Conservation (phyloP, 306 rosid species). For the Spatholobus suberectus region DNA sequence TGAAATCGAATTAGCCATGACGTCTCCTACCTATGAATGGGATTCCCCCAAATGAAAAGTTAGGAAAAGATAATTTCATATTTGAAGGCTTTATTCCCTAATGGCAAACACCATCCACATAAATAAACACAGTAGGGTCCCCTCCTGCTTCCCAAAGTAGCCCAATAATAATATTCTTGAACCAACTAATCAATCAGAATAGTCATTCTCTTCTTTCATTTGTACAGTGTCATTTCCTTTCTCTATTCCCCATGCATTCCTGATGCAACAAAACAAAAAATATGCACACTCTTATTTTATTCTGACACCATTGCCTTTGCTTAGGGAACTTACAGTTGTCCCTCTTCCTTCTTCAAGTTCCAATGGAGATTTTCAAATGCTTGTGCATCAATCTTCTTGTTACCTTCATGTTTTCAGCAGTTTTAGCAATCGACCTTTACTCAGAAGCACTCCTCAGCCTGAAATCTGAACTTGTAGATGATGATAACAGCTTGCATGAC, state of each 20-base stretch:
- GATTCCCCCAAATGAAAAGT: constrained; percentile 63
- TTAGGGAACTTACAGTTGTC: constrained; percentile 54
- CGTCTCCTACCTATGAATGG: constrained; percentile 51
- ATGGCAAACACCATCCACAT: constrained; percentile 75
- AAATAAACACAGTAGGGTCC: constrained; percentile 66
- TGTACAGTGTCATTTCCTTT: constrained; percentile 53
- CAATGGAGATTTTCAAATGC: constrained; percentile 76
- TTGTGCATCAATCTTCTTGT: constrained; percentile 52
- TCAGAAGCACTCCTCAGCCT: constrained; percentile 82
- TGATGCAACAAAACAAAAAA: constrained; percentile 51
- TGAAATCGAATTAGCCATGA: constrained; percentile 49
- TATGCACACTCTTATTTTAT: constrained; percentile 33
- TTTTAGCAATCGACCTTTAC: constrained; percentile 64
- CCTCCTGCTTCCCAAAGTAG: constrained; percentile 58
- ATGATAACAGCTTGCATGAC: constrained; percentile 59
- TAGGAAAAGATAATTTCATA: constrained; percentile 44
- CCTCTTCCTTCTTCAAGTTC: constrained; percentile 57
- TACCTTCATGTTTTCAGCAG: constrained; percentile 49
- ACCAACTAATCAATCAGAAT: constrained; percentile 49
- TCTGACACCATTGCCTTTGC: constrained; percentile 53
- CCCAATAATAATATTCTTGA: constrained; percentile 54
- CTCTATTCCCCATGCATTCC: constrained; percentile 88
- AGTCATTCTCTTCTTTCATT: constrained; percentile 42
- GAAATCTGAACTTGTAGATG: constrained; percentile 72
- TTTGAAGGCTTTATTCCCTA: constrained; percentile 60